Percentiles rank a stretch among this genome's conserved stretches.
Conservation (phyloP, 2,329 filamentous ascomycete genomes). For the Sphaerulina musiva region DNA sequence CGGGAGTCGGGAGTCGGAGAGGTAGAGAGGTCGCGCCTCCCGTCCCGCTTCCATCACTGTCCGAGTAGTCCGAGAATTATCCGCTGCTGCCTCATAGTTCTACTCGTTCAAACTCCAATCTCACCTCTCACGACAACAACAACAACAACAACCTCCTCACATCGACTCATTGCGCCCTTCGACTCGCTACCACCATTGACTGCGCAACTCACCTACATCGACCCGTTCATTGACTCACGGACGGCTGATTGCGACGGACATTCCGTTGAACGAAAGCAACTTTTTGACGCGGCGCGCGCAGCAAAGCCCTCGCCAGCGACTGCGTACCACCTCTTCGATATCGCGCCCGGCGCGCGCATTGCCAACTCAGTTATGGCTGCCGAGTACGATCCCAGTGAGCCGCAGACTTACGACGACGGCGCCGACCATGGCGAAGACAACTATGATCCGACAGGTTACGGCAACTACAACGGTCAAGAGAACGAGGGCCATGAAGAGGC, state of each 20-base stretch:
- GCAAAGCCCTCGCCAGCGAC: not conserved
- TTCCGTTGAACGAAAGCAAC: not conserved
- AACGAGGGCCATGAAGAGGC: constrained; percentile 21
- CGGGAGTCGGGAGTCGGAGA: not conserved
- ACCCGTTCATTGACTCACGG: not conserved
- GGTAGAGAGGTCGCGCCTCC: constrained; percentile 5
- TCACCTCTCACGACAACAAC: not conserved
- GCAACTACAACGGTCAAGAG: constrained; percentile 13
- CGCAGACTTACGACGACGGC: constrained; percentile 22
- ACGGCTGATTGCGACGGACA: not conserved
- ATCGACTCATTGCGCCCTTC: not conserved
- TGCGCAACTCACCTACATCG: not conserved
- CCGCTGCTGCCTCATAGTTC: too few species aligned
- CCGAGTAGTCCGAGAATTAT: too few species aligned
- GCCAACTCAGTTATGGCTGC: constrained; percentile 39
- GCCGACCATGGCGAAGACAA: constrained; percentile 27
- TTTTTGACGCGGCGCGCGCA: not conserved
- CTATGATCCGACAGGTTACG: constrained; percentile 32
- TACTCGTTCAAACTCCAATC: not conserved
- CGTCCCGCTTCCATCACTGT: not conserved
- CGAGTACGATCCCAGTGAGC: constrained; percentile 33
- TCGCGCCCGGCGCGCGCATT: constrained; percentile 5
- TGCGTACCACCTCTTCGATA: not conserved
- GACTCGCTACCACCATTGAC: not conserved
- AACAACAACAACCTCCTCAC: not conserved